Base-by-base conservation (phyloP, 768 basidiomycete species). In the Vararia minispora region DNA sequence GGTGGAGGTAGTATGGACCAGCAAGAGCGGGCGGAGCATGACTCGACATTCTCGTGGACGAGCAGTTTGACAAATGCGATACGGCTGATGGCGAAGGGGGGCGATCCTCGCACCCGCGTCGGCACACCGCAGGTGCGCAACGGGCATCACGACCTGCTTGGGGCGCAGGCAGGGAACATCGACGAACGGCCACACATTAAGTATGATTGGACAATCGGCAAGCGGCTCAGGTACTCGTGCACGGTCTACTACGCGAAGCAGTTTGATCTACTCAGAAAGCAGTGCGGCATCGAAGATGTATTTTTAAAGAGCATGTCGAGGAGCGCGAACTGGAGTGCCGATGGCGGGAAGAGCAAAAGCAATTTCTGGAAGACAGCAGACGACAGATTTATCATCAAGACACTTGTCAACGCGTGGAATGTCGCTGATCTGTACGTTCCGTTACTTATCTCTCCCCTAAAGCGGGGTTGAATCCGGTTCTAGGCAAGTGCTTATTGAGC, bases 281-380 rank as follows among this genome's bases (percentile, higher is more conserved):
- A 77, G 44, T 88, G 83, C 52, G 82, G 76, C 3, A 65, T 87
- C 33, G 76, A 79, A 35, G 56, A 56, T 33, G 54, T 58, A 1
- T 77, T 79, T 47, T 43, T 81, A 40, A 66, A 67, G 54, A 85
- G 80, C 51, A 53, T 88, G 45, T 62, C 65, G 17, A 56, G 60
- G 35, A 75, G 76, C 44, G 60, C 65, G 28, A 74, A 72, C 40
- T 90, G 85, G 84, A 61, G 66, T 10, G 83, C 84, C 0, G 75
- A 76, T 40, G 79, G 86, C 1, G 86, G 86, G 5, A 90, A 88
- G 69, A 84, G 81, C 56, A 72, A 68, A 51, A 75, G 74, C 2
- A 76, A 79, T 45, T 90, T 88, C 52, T 84, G 84, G 80, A 84
- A 81, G 66, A 86, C 81, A 32, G 55, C 59, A 20, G 86, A 90